These are phyloP conservation scores for Nothophaeocryptopus gaeumannii DNA, from an alignment of 2,329 filamentous ascomycete species.

Conservation along the genomic window DNA sequence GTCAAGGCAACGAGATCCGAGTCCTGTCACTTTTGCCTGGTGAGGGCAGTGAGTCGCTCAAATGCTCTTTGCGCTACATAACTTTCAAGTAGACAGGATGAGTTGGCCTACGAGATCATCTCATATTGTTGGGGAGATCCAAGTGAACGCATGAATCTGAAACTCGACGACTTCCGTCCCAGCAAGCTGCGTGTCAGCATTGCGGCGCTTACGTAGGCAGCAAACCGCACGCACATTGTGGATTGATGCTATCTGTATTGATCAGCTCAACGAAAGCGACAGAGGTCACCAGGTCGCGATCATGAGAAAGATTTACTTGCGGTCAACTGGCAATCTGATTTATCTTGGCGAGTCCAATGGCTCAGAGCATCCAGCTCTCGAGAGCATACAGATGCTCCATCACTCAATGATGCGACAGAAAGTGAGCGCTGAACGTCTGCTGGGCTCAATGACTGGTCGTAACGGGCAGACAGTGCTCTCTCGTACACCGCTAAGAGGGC, in stretches of 20 bases:
- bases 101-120: slow-evolving; percentile 2
- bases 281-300: slow-evolving; percentile 1
- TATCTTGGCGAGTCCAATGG: slow-evolving; percentile 8
- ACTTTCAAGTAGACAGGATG: no score
- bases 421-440: no score
- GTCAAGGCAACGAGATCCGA: no score
- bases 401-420: no score
- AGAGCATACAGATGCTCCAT: no score
- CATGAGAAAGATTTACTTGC: slow-evolving; percentile 4
- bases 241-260: slow-evolving; percentile 13
- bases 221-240: background rate
- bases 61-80: no score
- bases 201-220: background rate
- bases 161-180: slow-evolving; percentile 2
- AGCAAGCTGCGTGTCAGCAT: background rate
- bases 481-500: no score
- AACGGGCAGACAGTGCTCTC: no score
- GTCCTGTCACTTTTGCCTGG: no score
- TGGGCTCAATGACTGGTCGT: no score
- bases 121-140: slow-evolving; percentile 10
- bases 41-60: no score
- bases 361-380: no score
- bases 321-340: slow-evolving; percentile 4
- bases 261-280: slow-evolving; percentile 5
- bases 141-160: background rate